A percentile compares a stretch with the other conserved stretches of the same genome.
Conservation (phyloP, 2,329 filamentous ascomycete species). For the Alternaria sp. region DNA sequence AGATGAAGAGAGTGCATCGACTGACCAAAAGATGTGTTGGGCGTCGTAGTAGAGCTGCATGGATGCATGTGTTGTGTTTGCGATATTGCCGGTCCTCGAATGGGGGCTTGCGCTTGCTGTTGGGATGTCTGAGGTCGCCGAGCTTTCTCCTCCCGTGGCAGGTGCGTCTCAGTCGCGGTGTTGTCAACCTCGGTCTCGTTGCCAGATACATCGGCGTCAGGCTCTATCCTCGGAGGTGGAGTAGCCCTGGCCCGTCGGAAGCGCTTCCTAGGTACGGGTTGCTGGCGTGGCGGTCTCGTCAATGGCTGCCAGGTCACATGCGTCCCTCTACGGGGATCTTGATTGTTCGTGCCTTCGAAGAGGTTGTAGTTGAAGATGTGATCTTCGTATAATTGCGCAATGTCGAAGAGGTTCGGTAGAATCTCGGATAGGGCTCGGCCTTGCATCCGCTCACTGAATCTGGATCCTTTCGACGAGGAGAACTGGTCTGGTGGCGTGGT, state of each 20-base stretch:
- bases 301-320: conserved; percentile 30
- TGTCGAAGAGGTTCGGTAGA: conserved; percentile 36
- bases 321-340: conserved; percentile 28
- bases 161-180: not conserved
- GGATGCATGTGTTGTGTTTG: not conserved
- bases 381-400: conserved; percentile 38
- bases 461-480: conserved; percentile 31
- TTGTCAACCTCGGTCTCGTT: conserved; percentile 35
- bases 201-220: conserved; percentile 12
- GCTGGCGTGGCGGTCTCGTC: conserved; percentile 23
- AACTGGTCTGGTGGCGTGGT: conserved; percentile 31
- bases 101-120: not conserved
- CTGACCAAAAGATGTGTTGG: conserved; percentile 14
- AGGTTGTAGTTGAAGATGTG: conserved; percentile 33
- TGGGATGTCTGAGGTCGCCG: not conserved
- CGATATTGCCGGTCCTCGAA: not conserved
- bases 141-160: not conserved
- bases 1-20: conserved; percentile 8
- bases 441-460: conserved; percentile 36
- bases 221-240: not conserved
- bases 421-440: conserved; percentile 31
- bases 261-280: conserved; percentile 15
- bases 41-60: not conserved
- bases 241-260: conserved; percentile 4
- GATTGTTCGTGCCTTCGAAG: conserved; percentile 27